These are phyloP conservation scores for Viola pubescens DNA, from an alignment of 441 rosid genomes.

Conservation along the genomic window DNA sequence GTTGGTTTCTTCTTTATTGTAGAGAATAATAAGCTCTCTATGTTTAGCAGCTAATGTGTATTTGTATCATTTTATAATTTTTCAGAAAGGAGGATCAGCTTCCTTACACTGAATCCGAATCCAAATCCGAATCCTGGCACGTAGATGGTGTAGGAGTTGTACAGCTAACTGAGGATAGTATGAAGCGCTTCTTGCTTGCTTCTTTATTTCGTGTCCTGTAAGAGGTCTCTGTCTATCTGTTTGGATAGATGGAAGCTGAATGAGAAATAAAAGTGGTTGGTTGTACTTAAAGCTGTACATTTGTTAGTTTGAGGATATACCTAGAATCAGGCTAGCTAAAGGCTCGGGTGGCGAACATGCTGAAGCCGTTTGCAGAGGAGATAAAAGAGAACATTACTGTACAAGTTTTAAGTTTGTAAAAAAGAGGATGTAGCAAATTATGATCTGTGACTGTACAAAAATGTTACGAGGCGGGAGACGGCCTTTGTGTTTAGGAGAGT, in stretches of 20 bases:
- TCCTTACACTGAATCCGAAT: constrained; percentile 36
- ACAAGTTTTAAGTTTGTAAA: constrained; percentile 42
- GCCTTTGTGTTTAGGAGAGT: constrained; percentile 26
- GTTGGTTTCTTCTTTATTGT: neutral
- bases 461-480: constrained; percentile 22
- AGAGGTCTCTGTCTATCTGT: constrained; percentile 30
- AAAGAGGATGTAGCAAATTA: constrained; percentile 24
- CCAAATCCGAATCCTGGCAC: constrained; percentile 15
- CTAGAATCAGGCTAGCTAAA: constrained; percentile 38
- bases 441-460: constrained; percentile 35
- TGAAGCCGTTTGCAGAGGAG: constrained; percentile 25
- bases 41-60: neutral
- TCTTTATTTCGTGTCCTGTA: constrained; percentile 18
- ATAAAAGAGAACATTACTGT: constrained; percentile 20
- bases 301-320: constrained; percentile 42
- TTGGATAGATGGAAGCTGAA: constrained; percentile 33
- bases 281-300: constrained; percentile 54
- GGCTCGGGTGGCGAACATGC: constrained; percentile 29
- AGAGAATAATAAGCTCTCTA: constrained; percentile 7
- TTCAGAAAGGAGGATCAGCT: constrained; percentile 65
- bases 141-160: constrained; percentile 40
- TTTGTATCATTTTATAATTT: constrained; percentile 6
- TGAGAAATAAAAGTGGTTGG: constrained; percentile 31
- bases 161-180: constrained; percentile 60
- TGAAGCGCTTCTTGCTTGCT: constrained; percentile 27